Evolutionary conservation across 352 stramenopile genomes (phyloP).

Genomic region (Saprolegnia diclina): DNA sequence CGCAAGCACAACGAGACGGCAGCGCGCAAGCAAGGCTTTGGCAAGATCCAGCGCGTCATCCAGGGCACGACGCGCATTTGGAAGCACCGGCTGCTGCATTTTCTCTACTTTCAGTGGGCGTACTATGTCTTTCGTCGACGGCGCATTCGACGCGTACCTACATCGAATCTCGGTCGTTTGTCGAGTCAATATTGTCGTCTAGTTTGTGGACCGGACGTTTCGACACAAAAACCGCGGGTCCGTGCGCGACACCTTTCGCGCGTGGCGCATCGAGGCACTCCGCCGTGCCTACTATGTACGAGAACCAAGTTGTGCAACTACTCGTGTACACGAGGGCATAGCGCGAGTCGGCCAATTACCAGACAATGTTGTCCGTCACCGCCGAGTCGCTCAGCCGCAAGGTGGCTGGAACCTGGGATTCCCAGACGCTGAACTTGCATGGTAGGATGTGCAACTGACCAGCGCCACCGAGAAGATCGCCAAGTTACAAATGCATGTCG

Average conservation of each 20-base stretch:
- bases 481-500: slow-evolving; percentile 71
- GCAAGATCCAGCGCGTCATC: slow-evolving; percentile 46
- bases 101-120: slow-evolving; percentile 21
- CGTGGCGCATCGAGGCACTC: slow-evolving; percentile 67
- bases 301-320: background rate
- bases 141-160: slow-evolving; percentile 32
- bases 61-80: slow-evolving; percentile 27
- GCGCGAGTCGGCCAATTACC: slow-evolving; percentile 68
- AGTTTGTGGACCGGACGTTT: slow-evolving; percentile 64
- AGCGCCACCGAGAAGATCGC: slow-evolving; percentile 57
- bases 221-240: slow-evolving; percentile 46
- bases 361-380: slow-evolving; percentile 76
- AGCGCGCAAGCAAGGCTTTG: slow-evolving; percentile 17
- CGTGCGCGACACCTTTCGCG: slow-evolving; percentile 54
- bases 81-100: slow-evolving; percentile 32
- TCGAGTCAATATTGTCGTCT: background rate
- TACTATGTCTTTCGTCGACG: slow-evolving; percentile 9
- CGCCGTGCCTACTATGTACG: slow-evolving; percentile 53
- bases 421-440: too few relatives aligned
- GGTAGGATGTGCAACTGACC: slow-evolving; percentile 51
- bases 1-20: slow-evolving; percentile 40
- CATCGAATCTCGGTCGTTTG: too few relatives aligned
- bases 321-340: slow-evolving; percentile 2
- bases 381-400: slow-evolving; percentile 68
- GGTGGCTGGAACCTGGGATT: background rate